Percentiles rank a stretch among this genome's conserved stretches.
Conservation (phyloP, 345 rosid genomes). For the Pugionium dolabratum region DNA sequence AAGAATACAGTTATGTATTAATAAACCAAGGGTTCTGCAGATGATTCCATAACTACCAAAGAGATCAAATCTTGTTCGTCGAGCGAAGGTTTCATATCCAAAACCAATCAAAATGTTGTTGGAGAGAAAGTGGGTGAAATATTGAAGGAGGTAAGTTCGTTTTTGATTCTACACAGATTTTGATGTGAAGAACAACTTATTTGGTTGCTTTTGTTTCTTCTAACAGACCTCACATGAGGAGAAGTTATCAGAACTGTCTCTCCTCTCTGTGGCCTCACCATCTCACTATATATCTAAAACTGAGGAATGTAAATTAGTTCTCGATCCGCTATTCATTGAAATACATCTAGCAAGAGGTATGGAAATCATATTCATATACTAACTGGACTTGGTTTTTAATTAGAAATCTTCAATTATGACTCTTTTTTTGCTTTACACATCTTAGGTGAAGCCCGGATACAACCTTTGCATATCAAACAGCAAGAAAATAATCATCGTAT, state of each 20-base stretch:
- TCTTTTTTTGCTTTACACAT: conserved; percentile 32
- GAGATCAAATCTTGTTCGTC: conserved; percentile 38
- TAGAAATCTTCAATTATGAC: neutral
- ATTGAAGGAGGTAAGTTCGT: conserved; percentile 46
- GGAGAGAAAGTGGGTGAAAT: conserved; percentile 34
- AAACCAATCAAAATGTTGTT: conserved; percentile 37
- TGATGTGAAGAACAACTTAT: neutral
- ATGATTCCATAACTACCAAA: conserved; percentile 39
- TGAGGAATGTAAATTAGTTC: conserved; percentile 48
- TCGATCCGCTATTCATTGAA: conserved; percentile 59
- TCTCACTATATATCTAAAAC: conserved; percentile 41
- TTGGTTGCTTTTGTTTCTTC: conserved; percentile 12
- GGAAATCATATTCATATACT: conserved; percentile 58
- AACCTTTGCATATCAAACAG: conserved; percentile 52
- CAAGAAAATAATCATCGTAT: conserved; percentile 40
- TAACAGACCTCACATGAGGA: conserved; percentile 49
- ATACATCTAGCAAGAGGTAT: conserved; percentile 65
- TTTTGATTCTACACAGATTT: conserved; percentile 9
- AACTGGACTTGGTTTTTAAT: conserved; percentile 33
- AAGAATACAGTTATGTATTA: neutral
- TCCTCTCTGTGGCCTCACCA: conserved; percentile 50
- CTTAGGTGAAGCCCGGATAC: conserved; percentile 52
- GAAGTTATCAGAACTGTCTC: conserved; percentile 41
- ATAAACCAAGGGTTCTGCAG: conserved; percentile 36
- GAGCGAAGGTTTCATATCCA: conserved; percentile 28